Base-by-base conservation (phyloP, 768 basidiomycete species). In the Trametes cingulata region DNA sequence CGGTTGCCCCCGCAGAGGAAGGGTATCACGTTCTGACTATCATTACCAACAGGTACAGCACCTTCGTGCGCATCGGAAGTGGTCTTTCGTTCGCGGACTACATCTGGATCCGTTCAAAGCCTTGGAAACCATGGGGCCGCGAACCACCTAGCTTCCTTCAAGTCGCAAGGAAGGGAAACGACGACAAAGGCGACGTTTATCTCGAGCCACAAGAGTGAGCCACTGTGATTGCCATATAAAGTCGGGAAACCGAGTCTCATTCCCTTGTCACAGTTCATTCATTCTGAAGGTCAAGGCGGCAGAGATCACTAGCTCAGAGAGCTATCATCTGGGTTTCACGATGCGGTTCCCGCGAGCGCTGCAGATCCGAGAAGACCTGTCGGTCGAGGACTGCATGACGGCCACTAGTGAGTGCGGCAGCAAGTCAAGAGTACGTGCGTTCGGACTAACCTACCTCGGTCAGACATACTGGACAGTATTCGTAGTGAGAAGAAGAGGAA, bases 311-410 rank as follows among this genome's bases (percentile, higher is more conserved):
- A 75, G 80, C 10, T 82, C 91, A 43, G 89, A 93, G 88, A 58
- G 40, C 71, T 57, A 22, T 35, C 89, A 90, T 52, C 72, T 94
- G 63, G 90, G 88, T 4, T 85, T 88, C 62, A 98, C 96, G 0
- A 89, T 99, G 85, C 87, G 97, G 20, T 99, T 99, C 69, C 96
- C 97, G 45, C 84, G 95, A 57, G 93, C 91, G 15, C 67, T 93
- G 46, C 69, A 74, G 2, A 93, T 95, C 60, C 84, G 93, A 22
- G 90, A 91, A 50, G 94, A 97, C 67, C 78, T 92, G 19, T 81
- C 71, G 35, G 76, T 85, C 41, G 82, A 81, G 1, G 91, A 93
- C 67, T 92, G 90, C 70, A 81, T 88, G 82, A 78, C 83, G 10
- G 86, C 86, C 1, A 79, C 85, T 46, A 84, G 91, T 89, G 60